Conservation (phyloP, 495 filamentous ascomycete species). For the Xylaria curta region DNA sequence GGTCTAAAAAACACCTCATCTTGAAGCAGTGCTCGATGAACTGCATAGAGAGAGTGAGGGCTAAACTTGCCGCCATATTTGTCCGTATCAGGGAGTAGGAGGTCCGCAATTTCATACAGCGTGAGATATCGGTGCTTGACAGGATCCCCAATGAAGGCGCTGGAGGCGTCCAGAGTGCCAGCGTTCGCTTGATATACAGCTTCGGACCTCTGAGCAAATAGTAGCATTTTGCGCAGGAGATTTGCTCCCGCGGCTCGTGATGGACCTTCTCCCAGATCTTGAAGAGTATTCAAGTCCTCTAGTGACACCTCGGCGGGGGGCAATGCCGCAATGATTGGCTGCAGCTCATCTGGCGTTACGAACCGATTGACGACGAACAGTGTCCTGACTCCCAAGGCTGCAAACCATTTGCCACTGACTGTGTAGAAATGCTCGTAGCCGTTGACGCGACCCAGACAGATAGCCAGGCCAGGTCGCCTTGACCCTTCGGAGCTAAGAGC, state of each 20-base stretch:
- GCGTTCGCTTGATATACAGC: constrained; percentile 59
- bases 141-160: constrained; percentile 57
- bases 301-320: constrained; percentile 53
- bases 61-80: constrained; percentile 54
- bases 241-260: constrained; percentile 58
- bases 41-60: constrained; percentile 65
- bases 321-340: constrained; percentile 66
- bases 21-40: constrained; percentile 67
- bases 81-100: constrained; percentile 52
- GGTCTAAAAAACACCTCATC: constrained; percentile 59
- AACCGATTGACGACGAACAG: constrained; percentile 72
- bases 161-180: constrained; percentile 52
- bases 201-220: constrained; percentile 59
- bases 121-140: constrained; percentile 60
- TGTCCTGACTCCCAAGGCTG: constrained; percentile 50
- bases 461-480: constrained; percentile 60
- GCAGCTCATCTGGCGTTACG: constrained; percentile 60
- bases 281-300: constrained; percentile 52
- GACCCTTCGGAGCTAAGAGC: constrained; percentile 42
- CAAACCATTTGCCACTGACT: constrained; percentile 74
- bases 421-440: constrained; percentile 75
- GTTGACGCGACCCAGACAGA: constrained; percentile 71
- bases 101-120: constrained; percentile 67
- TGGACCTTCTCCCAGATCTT: constrained; percentile 54
- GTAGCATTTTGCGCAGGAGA: constrained; percentile 58